phyloP scores from a whole-genome alignment of 257 asterid genomes.

The Solanum pimpinellifolium region DNA sequence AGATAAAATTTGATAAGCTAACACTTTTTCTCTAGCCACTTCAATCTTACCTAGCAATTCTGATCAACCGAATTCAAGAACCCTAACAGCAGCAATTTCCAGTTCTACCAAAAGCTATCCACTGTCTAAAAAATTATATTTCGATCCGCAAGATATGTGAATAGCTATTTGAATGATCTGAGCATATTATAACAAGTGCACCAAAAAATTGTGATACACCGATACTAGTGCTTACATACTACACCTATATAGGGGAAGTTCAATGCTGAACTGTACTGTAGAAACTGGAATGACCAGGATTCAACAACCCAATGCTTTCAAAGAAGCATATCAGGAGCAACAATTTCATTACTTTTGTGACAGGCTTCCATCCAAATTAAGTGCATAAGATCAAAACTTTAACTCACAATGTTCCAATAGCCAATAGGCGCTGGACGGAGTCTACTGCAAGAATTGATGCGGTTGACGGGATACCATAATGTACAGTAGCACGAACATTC shows the following conservation, averaged over 20 bases:
- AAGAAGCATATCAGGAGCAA: neutral
- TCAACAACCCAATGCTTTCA: neutral
- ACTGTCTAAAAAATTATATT: neutral
- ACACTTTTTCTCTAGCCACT: neutral
- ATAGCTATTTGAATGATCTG: neutral
- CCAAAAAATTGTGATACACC: neutral
- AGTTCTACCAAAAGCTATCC: neutral
- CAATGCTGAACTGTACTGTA: neutral
- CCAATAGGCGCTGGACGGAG: constrained; percentile 75
- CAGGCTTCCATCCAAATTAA: neutral
- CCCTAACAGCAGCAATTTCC: neutral
- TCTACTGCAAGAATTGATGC: constrained; percentile 84
- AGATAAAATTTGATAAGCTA: neutral
- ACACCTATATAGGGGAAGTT: neutral
- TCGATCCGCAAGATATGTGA: neutral
- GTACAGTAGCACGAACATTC: constrained; percentile 49
- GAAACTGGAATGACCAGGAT: neutral
- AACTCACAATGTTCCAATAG: constrained; percentile 72
- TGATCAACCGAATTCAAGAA: neutral
- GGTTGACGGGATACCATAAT: constrained; percentile 77
- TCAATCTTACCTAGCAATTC: neutral
- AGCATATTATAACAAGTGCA: neutral
- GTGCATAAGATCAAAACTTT: neutral
- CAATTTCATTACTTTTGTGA: neutral
- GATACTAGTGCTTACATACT: neutral